Evolutionary conservation across 2,329 filamentous ascomycete genomes (phyloP), one percentile per base, ranked within the genome.

Genomic region (Neurospora sp.): DNA sequence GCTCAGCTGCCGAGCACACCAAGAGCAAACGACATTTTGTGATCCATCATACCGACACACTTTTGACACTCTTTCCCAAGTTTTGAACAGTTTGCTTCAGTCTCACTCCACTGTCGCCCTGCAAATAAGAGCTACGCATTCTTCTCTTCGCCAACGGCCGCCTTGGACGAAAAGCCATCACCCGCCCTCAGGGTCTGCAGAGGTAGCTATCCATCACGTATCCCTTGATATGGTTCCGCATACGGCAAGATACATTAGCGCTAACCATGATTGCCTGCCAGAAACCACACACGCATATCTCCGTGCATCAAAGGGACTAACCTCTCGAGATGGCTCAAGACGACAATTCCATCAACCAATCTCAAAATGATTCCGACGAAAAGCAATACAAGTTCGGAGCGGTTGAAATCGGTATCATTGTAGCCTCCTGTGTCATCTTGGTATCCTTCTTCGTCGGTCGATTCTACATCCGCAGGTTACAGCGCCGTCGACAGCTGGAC

Each of bases 401-500:
- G 28, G 67, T 67, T 19, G 72, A 73, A 38, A 73, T 74, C 10
- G 71, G 68, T 36, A 71, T 71, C 38, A 73, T 74, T 40, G 71
- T 72, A 19, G 58, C 68, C 28, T 72, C 72, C 5, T 66, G 72
- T 33, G 38, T 46, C 39, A 11, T 71, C 38, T 4, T 70, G 13
- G 66, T 67, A 19, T 38, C 73, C 11, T 68, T 72, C 40, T 33
- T 68, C 19, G 52, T 74, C 42, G 13, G 7, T 17, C 52, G 52
- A 8, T 72, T 74, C 38, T 74, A 73, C 66, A 73, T 69, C 68
- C 71, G 71, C 36, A 70, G 52, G 17, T 67, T 74, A 13, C 68
- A 68, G 17, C 38, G 42, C 33, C 72, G 73, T 13, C 71, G 72
- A 40, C 67, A 73, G n/a, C 66, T 70, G 3, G 73, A 73, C 58